Evolutionary conservation across 495 filamentous ascomycete species (phyloP), one percentile per base, ranked within the genome.

Genomic region (Aspergillus cristatus): DNA sequence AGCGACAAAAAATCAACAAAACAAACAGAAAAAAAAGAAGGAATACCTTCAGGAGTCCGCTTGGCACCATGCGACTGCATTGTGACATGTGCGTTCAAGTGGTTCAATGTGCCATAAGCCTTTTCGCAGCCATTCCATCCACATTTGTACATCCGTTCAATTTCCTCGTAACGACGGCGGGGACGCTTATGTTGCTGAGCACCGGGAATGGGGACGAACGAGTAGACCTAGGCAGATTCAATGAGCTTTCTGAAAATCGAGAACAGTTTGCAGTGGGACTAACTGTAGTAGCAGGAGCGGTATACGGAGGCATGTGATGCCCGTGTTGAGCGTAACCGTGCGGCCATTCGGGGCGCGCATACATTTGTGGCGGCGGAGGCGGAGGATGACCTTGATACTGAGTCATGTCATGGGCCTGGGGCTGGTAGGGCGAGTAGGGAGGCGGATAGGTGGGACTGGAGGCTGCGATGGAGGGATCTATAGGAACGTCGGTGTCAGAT

Each of bases 121-220:
- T 97, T 97, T 55, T 97, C 91, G 57, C 91, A 98, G 3, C 89
- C 89, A 43, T 95, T 85, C 85, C 87, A 96, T 7, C 91, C 91
- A 63, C 91, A 98, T 62, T 95, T 96, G 68, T 98, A 98, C 91
- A 98, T 98, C 41, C 91, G 81, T 70, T 98, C 91, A 54, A 98
- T 98, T 59, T 98, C 91, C 65, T 98, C 91, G 51, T 95, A 98
- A 22, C 91, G 78, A 45, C 91, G 76, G 47, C 91, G 79, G 14
- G 91, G 91, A 32, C 91, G 79, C 71, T 98, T 98, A 61, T 97
- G 89, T 58, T 98, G 91, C 54, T 94, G 88, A 18, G 91, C 86
- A 35, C 91, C 91, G 10, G 91, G 91, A 56, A 98, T 98, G 1
- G 91, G 91, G 32, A 98, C 91, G 55, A 98, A 98, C 2, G 89